Base-by-base conservation (phyloP, 2,329 filamentous ascomycete species). In the Conoideocrella luteorostrata region DNA sequence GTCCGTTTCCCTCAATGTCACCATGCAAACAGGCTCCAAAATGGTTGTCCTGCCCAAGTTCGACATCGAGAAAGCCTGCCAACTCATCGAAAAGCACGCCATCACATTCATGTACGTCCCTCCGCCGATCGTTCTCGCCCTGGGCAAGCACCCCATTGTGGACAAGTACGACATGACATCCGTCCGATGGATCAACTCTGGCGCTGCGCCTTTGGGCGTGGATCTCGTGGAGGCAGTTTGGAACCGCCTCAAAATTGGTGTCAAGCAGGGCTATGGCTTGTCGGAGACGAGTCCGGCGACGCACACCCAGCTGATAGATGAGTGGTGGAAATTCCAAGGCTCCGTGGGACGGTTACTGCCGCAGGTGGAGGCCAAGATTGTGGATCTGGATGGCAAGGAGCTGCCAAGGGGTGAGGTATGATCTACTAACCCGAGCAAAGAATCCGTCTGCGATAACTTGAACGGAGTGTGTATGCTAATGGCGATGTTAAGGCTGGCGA, bases 201-300 rank as follows among this genome's bases (percentile, higher is more conserved):
- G 87, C 20, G 91, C 90, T 0, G 90, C 91, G 1, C 91, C 91
- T 0, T 69, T 96, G 32, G 91, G 88, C 0, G 70, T 72, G 24
- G 88, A 95, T 50, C 75, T 97, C 2, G 85, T 91, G 1, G 79
- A 88, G 44, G 76, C 80, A 7, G 78, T 93, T 3, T 86, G 87
- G 70, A 65, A 77, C 17, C 79, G 89, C 7, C 78, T 93, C 46
- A 80, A 80, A 41, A 73, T 94, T 17, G 83, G 84, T 2, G 80
- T 95, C 48, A 96, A 95, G 71, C 91, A 97, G 66, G 90, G 87
- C 15, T 97, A 95, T 58, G 91, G 91, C 0, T 74, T 97, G 5
- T 88, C 82, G 5, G 91, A 97, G 68, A 94, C 88, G 12, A 83
- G 83, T 21, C 89, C 90, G 0, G 84, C 81, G 1, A 86, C 87